Evolutionary conservation across 2,329 filamentous ascomycete species (phyloP), one percentile per base, ranked within the genome.

Genomic region (Tricladium varicosporioides): DNA sequence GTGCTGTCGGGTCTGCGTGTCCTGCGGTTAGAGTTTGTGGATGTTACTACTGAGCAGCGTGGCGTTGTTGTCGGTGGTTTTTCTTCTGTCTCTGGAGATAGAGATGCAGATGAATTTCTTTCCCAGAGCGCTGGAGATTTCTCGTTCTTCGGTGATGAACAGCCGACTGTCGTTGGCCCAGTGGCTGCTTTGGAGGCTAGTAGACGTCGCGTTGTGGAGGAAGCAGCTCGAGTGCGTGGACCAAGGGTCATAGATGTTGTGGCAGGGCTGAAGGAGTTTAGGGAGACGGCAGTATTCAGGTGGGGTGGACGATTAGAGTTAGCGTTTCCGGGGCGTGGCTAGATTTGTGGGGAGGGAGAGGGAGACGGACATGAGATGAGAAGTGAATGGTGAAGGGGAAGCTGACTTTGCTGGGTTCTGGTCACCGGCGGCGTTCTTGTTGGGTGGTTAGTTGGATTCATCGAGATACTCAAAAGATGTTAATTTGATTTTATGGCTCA

Each of bases 21-120:
- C 56, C 65, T 87, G 14, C 70, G 76, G 2, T 70, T 87, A 5
- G 83, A 86, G 64, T 79, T 86, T 58, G 76, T 61, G 15, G 36
- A 11, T 40, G 36, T n/a, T 40, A 4, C 36, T 40, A 10, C 11
- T 40, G 36, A 13, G 10, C 36, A 4, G 5, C 5, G 13, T 10
- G 27, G 9, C 22, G 16, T 10, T 11, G n/a, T 11, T 22, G 13
- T 5, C 16, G 14, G 46, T 7, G 49, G 55, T 11, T 14, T 27
- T 27, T 3, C 22, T 1, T 67, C 65, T 1, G 57, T 65, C 1
- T 64, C 67, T 7, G 67, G 60, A 2, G 64, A 69, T 53, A 36
- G 33, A 9, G 67, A 69, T 44, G 67, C 63, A 3, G 67, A 68
- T 48, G 54, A 11, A 1, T 69, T 69, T 36, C 36, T 60, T 1